Evolutionary conservation across 2,329 filamentous ascomycete genomes (phyloP), one percentile per base, ranked within the genome.

Genomic region (Penicillium sp.): DNA sequence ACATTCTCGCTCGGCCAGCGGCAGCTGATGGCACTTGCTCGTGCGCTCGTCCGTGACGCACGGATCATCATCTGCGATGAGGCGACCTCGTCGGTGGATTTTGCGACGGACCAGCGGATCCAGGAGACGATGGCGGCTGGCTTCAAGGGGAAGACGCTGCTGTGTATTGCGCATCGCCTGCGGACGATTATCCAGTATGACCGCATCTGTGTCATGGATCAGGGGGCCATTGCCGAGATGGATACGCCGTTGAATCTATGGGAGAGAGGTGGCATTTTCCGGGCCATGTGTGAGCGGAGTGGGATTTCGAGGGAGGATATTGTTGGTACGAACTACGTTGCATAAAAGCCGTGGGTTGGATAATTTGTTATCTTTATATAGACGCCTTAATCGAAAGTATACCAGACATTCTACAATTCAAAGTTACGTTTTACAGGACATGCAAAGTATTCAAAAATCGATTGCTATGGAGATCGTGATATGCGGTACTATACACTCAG

Each of bases 1-100:
- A 98, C 98, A 78, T 97, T 97, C 82, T 96, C 92, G 0, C 88
- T 98, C 9, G 94, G 94, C 7, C 94, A 98, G 79, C 88, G 95
- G 3, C 95, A 98, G 78, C 86, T 98, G 53, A 96, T 98, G 91
- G 95, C 95, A 1, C 84, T 99, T 1, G 93, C 93, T 0, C 89
- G 95, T 0, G 95, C 95, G 0, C 86, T 99, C 2, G 94, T 98
- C 5, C 89, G 94, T 44, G 88, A 90, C 48, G 91, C 90, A 0
- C 92, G 91, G 69, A 97, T 98, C 78, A 97, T 98, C 70, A 90
- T 99, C 54, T 97, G 94, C 77, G 95, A 99, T 81, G 95, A 99
- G 78, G 95, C 95, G 1, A 99, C 95, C 0, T 92, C 90, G 1
- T 91, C 88, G 0, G 93, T 98, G 7, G 94, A 98, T 76, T 95